Percentiles rank a stretch among this genome's conserved stretches.
These are phyloP conservation scores for Tylopilus rubrobrunneus DNA, from an alignment of 768 basidiomycete genomes.

Conservation along the genomic window DNA sequence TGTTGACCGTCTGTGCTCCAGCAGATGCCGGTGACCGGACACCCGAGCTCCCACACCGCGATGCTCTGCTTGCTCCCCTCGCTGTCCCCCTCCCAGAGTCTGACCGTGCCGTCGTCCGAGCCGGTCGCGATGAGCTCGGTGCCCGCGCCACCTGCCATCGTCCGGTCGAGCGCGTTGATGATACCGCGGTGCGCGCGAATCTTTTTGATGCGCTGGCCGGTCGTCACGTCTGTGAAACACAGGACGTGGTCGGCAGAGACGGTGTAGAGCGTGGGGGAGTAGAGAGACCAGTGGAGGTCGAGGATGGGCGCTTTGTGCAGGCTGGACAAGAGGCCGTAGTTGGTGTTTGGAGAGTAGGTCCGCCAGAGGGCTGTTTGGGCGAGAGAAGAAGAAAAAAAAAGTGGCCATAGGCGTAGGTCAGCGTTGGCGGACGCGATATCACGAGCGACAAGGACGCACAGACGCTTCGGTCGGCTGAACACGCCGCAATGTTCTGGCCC, in stretches of 20 bases:
- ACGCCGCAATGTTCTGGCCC: slow-evolving; percentile 91
- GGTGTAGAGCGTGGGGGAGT: slow-evolving; percentile 68
- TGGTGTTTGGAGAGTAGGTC: slow-evolving; percentile 88
- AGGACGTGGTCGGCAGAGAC: slow-evolving; percentile 90
- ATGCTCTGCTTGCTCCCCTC: slow-evolving; percentile 71
- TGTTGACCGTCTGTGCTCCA: slow-evolving; percentile 91
- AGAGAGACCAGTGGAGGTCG: slow-evolving; percentile 88
- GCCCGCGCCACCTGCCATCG: slow-evolving; percentile 79
- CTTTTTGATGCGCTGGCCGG: slow-evolving; percentile 76
- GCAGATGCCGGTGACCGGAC: slow-evolving; percentile 87
- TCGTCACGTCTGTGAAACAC: slow-evolving; percentile 70
- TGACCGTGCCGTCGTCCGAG: slow-evolving; percentile 88
- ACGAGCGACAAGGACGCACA: slow-evolving; percentile 50
- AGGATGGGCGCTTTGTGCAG: slow-evolving; percentile 89
- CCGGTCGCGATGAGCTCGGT: slow-evolving; percentile 83
- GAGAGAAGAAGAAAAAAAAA: not conserved
- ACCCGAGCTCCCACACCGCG: slow-evolving; percentile 78
- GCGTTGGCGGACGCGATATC: not conserved
- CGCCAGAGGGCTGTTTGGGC: slow-evolving; percentile 70
- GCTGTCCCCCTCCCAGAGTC: slow-evolving; percentile 93
- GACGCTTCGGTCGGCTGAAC: slow-evolving; percentile 84
- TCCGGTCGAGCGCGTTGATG: slow-evolving; percentile 85
- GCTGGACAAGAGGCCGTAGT: slow-evolving; percentile 82
- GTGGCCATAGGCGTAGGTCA: no score
- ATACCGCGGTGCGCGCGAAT: slow-evolving; percentile 89